Evolutionary conservation across 208 protist genomes (phyloP).

Genomic region (Vickermania spadyakhi): DNA sequence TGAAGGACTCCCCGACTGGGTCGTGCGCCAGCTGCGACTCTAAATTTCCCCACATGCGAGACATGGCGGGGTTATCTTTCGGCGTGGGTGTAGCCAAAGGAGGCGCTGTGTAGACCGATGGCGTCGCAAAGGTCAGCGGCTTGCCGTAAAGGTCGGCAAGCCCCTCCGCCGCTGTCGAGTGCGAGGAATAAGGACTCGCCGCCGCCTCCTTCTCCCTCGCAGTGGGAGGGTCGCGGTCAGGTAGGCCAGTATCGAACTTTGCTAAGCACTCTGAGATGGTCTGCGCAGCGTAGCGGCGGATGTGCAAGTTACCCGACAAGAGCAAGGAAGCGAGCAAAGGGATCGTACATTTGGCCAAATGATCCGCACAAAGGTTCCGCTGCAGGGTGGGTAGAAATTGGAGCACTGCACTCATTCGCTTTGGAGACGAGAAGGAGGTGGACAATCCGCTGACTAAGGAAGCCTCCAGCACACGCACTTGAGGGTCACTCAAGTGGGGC

Average conservation of each 20-base stretch:
- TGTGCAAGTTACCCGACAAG: slow-evolving; percentile 11
- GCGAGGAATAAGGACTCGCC: no score
- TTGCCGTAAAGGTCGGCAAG: no score
- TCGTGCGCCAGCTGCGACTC: no score
- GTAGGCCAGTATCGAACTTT: slow-evolving; percentile 2
- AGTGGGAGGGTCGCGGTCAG: no score
- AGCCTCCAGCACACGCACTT: not conserved
- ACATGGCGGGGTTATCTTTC: no score
- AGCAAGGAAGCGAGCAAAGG: slow-evolving; percentile 34
- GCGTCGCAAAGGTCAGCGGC: no score
- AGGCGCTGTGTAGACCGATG: no score
- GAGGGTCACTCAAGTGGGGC: not conserved
- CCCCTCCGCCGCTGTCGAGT: no score
- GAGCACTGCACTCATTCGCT: slow-evolving; percentile 10
- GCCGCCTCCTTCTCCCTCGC: no score
- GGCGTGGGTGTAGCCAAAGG: no score
- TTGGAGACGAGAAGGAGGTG: slow-evolving; percentile 1
- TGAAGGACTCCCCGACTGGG: no score
- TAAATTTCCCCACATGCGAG: no score
- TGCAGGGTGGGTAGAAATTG: slow-evolving; percentile 17
- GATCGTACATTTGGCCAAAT: slow-evolving; percentile 26
- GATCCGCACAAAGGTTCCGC: slow-evolving; percentile 20
- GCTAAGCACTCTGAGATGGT: slow-evolving; percentile 8
- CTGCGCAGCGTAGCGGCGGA: slow-evolving; percentile 17
- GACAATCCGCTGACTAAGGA: not conserved